Base-by-base conservation (phyloP, 2,329 filamentous ascomycete genomes). In the Fusarium chaquense region DNA sequence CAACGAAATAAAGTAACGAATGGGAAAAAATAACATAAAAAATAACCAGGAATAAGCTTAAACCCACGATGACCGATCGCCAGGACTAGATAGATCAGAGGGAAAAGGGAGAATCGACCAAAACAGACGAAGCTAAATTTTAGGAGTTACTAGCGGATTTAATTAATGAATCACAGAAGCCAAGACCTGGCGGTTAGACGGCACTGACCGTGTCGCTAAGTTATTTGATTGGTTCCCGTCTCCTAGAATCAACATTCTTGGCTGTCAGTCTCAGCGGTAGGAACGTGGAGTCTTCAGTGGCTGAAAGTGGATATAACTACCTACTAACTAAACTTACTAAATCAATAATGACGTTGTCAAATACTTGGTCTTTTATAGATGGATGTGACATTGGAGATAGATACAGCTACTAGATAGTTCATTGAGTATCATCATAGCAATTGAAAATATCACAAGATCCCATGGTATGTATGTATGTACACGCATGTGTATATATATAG, bases 31-130 rank as follows among this genome's bases (percentile, higher is more conserved):
- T 11, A 30, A 11, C 11, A 30, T 9, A 30, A 26, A 8, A 26
- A 32, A 18, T 33, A 22, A 22, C 24, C 16, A 46, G 24, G 32
- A 49, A 57, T 28, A 59, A 58, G 62, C 60, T 59, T 46, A 51
- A 30, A 51, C 22, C 22, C 28, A 41, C n/a, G 7, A 36, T 40
- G 30, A 20, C 35, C 24, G n/a, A 44, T 52, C 16, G 50, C 44
- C 43, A 28, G 35, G 28, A 33, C 10, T 26, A 47, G 52, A 28
- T 33, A 33, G 20, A 26, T 46, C 20, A 33, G 43, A 45, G 30
- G n/a, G 52, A 35, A 24, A 45, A 30, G 26, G 45, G 22, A 33
- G 24, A 24, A 35, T 40, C 24, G 47, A 18, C 44, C 44, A 30
- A 56, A 26, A 52, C 13, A 26, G 45, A 40, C 9, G 24, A 45